Evolutionary conservation across 129 eudicot species (phyloP), one percentile per base, ranked within the genome.

Genomic region (Gnaphalium uliginosum): DNA sequence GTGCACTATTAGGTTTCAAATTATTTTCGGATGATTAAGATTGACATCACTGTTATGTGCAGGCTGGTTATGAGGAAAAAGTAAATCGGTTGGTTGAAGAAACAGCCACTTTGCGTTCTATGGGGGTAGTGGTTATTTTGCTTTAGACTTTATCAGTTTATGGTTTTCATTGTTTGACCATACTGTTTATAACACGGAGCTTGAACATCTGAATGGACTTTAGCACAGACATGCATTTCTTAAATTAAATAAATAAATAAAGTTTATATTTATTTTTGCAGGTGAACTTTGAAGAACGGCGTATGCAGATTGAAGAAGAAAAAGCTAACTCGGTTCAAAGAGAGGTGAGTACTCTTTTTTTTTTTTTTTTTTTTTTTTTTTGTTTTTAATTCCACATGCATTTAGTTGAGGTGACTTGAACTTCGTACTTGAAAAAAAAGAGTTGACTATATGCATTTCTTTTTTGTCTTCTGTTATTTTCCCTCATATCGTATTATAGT

Each of bases 31-130:
- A 77, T 43, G 17, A 32, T 59, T 69, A 17, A 32, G 30, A 71
- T 25, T 63, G 58, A 71, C 66, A 32, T 21, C 11, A 71, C 65
- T 51, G 39, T 71, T 26, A 78, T 78, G n/a, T 78, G 71, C 88
- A 84, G 94, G 84, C 74, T 77, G 66, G 51, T 66, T 81, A 71
- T 54, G 82, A 83, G 76, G 81, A 83, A 78, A 86, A 80, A 77
- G 68, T 78, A 56, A 80, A 76, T 68, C 82, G 66, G 50, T 72
- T 86, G 86, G 56, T 79, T 74, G 82, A 78, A 59, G 89, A 85
- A 75, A 76, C 76, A 43, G 73, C 85, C 67, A 70, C 63, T 69
- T 27, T 79, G 58, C 78, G 72, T 69, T 77, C 70, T 19, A 75
- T 51, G 33, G 82, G 41, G 87, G 91, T 90, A 78, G 29, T 41